Percentiles rank a stretch among this genome's conserved stretches.
phyloP scores from a whole-genome alignment of 306 rosid species.

The Vigna reflexopilosa region DNA sequence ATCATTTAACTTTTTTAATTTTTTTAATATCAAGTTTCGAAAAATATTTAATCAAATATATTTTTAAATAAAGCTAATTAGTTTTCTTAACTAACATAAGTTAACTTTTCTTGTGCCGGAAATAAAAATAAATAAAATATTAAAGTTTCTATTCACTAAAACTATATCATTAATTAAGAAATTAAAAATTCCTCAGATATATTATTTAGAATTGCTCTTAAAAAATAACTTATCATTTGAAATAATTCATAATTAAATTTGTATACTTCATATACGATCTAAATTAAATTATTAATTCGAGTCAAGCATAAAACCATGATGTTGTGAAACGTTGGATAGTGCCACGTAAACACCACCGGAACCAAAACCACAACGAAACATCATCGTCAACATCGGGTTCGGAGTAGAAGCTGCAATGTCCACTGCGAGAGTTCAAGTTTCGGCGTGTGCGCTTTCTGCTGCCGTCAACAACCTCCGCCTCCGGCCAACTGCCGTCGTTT shows the following conservation, averaged over 20 bases:
- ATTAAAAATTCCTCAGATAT: too few species aligned
- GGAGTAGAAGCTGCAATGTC: slow-evolving; percentile 53
- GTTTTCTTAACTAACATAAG: not conserved
- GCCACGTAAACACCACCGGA: slow-evolving; percentile 38
- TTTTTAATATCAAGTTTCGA: too few species aligned
- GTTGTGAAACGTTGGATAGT: not conserved
- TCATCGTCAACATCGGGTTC: slow-evolving; percentile 17
- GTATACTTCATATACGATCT: not conserved
- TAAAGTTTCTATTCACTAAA: too few species aligned
- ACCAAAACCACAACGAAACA: slow-evolving; percentile 26
- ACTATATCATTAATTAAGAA: too few species aligned
- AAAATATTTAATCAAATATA: too few species aligned
- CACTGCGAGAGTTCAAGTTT: slow-evolving; percentile 62
- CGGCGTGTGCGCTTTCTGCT: slow-evolving; percentile 67
- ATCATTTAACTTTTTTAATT: too few species aligned
- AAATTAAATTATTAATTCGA: too few species aligned
- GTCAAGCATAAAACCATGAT: not conserved
- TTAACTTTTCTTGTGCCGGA: not conserved
- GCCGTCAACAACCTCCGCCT: slow-evolving; percentile 56
- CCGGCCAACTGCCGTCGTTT: slow-evolving; percentile 45
- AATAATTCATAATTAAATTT: too few species aligned
- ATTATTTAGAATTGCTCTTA: too few species aligned
- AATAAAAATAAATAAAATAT: too few species aligned
- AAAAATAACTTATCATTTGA: not conserved
- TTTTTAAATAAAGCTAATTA: too few species aligned